Evolutionary conservation across 139 green algal species (phyloP).

Genomic region (Haematococcus lacustris): DNA sequence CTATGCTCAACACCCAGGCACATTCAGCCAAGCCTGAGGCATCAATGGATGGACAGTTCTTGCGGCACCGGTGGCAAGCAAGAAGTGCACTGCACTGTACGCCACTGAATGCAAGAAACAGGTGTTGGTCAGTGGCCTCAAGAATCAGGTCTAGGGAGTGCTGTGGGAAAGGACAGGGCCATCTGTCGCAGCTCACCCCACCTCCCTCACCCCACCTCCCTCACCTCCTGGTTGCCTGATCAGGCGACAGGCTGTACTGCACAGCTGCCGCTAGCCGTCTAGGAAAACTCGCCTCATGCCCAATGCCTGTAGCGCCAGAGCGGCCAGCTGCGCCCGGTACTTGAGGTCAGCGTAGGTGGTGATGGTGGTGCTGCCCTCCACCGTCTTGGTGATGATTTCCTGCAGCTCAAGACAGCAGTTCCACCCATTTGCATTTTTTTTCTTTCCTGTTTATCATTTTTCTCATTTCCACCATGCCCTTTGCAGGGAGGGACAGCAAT

Average conservation of each 20-base stretch:
- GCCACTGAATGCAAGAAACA: no score
- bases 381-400: slow-evolving; percentile 31
- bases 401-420: slow-evolving; percentile 15
- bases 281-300: slow-evolving; percentile 41
- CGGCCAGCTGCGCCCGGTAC: slow-evolving; percentile 30
- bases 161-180: neutral
- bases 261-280: no score
- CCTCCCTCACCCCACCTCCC: no score
- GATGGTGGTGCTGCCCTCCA: slow-evolving; percentile 14
- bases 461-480: no score
- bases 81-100: no score
- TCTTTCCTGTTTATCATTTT: neutral
- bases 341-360: slow-evolving; percentile 52
- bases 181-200: neutral
- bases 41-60: no score
- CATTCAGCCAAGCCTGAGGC: no score
- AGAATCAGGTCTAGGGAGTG: neutral
- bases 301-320: slow-evolving; percentile 49
- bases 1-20: no score
- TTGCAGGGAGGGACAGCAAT: neutral
- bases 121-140: no score
- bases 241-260: neutral
- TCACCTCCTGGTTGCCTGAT: neutral
- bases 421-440: neutral
- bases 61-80: no score